These are phyloP conservation scores for Ogataea populi-albae DNA, from an alignment of 805 yeast species.

Conservation along the genomic window DNA sequence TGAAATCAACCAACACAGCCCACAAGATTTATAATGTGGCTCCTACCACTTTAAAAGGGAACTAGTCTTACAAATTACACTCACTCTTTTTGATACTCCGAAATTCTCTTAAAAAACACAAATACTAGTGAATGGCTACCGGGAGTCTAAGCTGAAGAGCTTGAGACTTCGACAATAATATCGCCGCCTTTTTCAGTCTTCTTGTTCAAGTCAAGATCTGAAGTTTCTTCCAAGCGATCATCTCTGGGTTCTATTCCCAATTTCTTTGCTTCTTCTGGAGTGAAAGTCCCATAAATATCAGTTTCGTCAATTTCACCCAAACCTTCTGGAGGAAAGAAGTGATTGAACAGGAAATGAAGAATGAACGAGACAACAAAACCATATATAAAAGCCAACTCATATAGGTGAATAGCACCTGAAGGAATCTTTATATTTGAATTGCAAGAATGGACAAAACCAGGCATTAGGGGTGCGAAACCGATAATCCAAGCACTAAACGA, in stretches of 20 bases:
- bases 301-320: conserved; percentile 33
- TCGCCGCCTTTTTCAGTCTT: too few species aligned
- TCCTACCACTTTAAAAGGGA: too few species aligned
- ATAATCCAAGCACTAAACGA: conserved; percentile 46
- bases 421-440: conserved; percentile 29
- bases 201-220: too few species aligned
- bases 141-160: too few species aligned
- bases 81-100: too few species aligned
- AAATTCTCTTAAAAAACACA: too few species aligned
- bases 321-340: conserved; percentile 36
- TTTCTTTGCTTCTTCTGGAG: conserved; percentile 32
- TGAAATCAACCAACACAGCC: too few species aligned
- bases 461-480: conserved; percentile 49
- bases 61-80: too few species aligned
- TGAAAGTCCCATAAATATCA: conserved; percentile 33
- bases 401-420: conserved; percentile 42
- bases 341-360: conserved; percentile 34
- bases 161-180: too few species aligned
- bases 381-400: conserved; percentile 42
- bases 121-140: too few species aligned
- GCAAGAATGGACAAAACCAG: conserved; percentile 36
- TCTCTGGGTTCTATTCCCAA: conserved; percentile 29
- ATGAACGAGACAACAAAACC: conserved; percentile 42
- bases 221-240: too few species aligned
- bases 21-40: too few species aligned